Base-by-base conservation (phyloP, 129 eudicot species). In the Oenanthe sinensis region DNA sequence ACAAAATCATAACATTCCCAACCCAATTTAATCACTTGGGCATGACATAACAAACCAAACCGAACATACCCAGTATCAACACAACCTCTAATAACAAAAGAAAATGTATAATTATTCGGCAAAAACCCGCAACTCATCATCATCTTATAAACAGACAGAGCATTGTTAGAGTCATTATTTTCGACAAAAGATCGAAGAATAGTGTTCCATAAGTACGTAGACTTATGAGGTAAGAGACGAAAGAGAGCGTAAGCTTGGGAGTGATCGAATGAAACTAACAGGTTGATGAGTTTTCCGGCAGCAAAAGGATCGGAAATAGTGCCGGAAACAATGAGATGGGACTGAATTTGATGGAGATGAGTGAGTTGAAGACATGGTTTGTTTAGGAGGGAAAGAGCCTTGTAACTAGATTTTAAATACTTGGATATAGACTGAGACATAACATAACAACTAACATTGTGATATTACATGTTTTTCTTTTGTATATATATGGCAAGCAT, bases 1-100 rank as follows among this genome's bases (percentile, higher is more conserved):
- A 93, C 98, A 85, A 89, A 93, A 84, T 90, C 97, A 39, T 93
- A 86, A 81, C 81, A 30, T 79, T 87, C 91, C 94, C 97, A 93
- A 6, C 98, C 97, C 79, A 91, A 82, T 75, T 85, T 89, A 17
- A 91, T 40, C 40, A 85, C 85, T 63, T 73, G 86, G 39, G 74
- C 82, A 40, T 93, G 98, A 79, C 83, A 86, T 71, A 80, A 47
- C 33, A 85, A 82, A 28, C 89, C 98, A 74, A 89, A 24, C 10
- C 82, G 63, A 79, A 79, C 77, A 36, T 87, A 88, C 68, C 67
- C 83, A 6, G 84, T 48, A 54, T 86, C 89, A 54, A 83, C 82
- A 82, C 91, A 89, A 82, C 95, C 94, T 82, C 91, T 84, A 44
- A 91, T 79, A 75, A 93, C 74, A 24, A 90, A 90, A 2, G 98